A percentile compares a stretch with the other conserved stretches of the same genome.
phyloP scores from a whole-genome alignment of 2,329 filamentous ascomycete species.

The Westerdykella sp. region DNA sequence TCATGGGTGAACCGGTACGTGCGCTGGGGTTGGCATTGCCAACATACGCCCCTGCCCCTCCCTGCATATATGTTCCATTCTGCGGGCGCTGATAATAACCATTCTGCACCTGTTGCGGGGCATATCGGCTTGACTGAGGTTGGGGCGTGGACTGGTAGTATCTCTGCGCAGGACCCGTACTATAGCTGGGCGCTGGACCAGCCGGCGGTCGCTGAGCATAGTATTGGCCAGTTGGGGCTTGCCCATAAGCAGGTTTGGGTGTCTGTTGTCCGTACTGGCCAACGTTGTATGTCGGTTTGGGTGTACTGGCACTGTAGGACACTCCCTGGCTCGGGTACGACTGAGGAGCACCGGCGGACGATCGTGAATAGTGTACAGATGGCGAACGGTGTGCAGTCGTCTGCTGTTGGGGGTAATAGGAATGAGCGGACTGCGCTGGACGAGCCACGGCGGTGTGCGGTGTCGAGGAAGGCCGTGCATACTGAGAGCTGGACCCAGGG shows the following conservation, averaged over 20 bases:
- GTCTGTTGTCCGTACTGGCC: constrained; percentile 31
- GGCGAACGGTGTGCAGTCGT: constrained; percentile 27
- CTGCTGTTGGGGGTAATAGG: constrained; percentile 33
- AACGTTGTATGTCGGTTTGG: constrained; percentile 22
- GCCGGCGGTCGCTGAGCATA: constrained; percentile 29
- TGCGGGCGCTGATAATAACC: constrained; percentile 32
- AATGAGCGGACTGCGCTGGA: constrained; percentile 22
- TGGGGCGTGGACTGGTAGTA: constrained; percentile 32
- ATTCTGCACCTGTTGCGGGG: constrained; percentile 22
- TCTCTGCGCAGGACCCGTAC: constrained; percentile 23
- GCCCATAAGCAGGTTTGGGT: constrained; percentile 23
- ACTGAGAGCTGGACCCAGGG: constrained; percentile 24
- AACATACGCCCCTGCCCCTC: not conserved
- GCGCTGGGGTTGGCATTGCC: constrained; percentile 24
- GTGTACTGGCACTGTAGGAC: constrained; percentile 21
- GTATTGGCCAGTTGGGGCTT: constrained; percentile 19
- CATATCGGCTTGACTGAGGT: constrained; percentile 27
- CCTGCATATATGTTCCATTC: constrained; percentile 25
- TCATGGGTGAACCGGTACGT: constrained; percentile 34
- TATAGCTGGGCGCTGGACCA: constrained; percentile 22
- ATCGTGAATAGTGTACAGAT: constrained; percentile 32
- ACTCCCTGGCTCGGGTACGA: constrained; percentile 24
- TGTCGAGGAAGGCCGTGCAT: constrained; percentile 24
- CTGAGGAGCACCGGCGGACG: constrained; percentile 24
- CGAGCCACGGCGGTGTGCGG: constrained; percentile 22